A percentile compares a stretch with the other conserved stretches of the same genome.
These are phyloP conservation scores for Hypoxylon fragiforme DNA, from an alignment of 495 filamentous ascomycete genomes.

Conservation along the genomic window DNA sequence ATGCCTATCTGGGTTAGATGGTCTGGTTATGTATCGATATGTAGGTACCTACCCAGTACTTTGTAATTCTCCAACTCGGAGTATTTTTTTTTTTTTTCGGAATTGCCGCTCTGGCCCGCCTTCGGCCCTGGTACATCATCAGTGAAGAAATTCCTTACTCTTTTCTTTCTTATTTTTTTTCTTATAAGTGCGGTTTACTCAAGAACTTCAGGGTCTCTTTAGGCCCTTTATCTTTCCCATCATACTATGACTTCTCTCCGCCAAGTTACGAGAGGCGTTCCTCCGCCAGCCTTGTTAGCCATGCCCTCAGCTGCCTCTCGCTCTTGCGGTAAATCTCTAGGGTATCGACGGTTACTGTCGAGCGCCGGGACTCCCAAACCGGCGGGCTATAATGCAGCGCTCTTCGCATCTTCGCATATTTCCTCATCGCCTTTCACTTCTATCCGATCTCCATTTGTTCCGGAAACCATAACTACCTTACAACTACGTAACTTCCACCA, in stretches of 20 bases:
- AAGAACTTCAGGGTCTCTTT: conserved; percentile 25
- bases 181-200: too few relatives aligned
- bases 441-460: conserved; percentile 53
- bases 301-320: conserved; percentile 44
- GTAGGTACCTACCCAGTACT: conserved; percentile 4
- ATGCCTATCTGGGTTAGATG: background rate
- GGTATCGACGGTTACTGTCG: conserved; percentile 62
- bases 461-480: conserved; percentile 38
- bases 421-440: conserved; percentile 31
- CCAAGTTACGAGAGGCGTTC: conserved; percentile 46
- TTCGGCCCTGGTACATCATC: conserved; percentile 15
- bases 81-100: conserved; percentile 26
- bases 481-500: conserved; percentile 48
- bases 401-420: conserved; percentile 32
- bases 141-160: conserved; percentile 32
- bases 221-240: conserved; percentile 8
- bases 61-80: background rate
- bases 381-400: conserved; percentile 20
- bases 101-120: conserved; percentile 35
- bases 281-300: conserved; percentile 42
- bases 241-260: conserved; percentile 54
- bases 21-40: background rate
- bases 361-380: conserved; percentile 34
- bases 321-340: conserved; percentile 55
- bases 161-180: conserved; percentile 6